phyloP scores from a whole-genome alignment of 139 green algal species.

The Mesostigma viride region DNA sequence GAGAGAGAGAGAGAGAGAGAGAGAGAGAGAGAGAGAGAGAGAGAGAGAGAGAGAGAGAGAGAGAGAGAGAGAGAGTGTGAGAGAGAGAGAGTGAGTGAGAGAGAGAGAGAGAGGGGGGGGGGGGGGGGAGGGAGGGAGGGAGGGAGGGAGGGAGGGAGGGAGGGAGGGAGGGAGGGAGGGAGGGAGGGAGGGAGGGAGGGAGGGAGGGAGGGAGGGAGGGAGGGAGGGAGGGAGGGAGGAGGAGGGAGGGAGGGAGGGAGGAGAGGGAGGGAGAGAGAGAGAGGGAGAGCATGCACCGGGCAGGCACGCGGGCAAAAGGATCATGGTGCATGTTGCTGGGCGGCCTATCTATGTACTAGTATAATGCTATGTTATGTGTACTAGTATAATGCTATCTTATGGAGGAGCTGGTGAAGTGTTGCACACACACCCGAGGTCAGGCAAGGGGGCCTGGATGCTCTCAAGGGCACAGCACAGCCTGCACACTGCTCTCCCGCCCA shows the following conservation, averaged over 20 bases:
- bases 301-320: not conserved
- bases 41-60: not conserved
- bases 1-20: not conserved
- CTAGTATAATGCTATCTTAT: not conserved
- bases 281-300: not conserved
- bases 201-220: not conserved
- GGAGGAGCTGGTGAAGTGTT: constrained; percentile 52
- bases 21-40: not conserved
- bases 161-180: not conserved
- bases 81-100: not conserved
- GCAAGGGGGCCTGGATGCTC: constrained; percentile 71
- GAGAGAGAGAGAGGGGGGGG: not conserved
- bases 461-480: no score
- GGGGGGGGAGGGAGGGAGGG: not conserved
- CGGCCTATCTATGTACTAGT: no score
- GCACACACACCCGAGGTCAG: constrained; percentile 70
- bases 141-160: not conserved
- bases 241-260: not conserved
- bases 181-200: not conserved
- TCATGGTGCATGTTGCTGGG: no score
- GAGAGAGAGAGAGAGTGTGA: not conserved
- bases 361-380: no score
- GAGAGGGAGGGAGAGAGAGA: not conserved
- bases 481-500: no score
- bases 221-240: not conserved